Base-by-base conservation (phyloP, 192 early-diverging fungal genomes). In the Chytriomyces hyalinus region DNA sequence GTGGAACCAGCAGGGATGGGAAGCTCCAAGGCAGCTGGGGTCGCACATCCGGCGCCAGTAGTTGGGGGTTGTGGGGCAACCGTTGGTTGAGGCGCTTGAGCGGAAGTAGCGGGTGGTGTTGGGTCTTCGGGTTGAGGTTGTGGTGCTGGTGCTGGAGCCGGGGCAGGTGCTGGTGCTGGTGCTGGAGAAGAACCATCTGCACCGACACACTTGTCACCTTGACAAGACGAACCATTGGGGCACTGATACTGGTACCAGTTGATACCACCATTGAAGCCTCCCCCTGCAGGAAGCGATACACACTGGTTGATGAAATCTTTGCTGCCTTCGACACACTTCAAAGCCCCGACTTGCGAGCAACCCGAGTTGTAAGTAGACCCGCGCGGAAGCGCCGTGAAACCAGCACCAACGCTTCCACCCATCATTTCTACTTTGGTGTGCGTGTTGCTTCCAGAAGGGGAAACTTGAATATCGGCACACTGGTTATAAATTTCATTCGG, bases 401-500 rank as follows among this genome's bases (percentile, higher is more conserved):
- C 11, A 13, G 17, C 66, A 2, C 43, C 13, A 13, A 11, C 13
- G 9, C 10, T 26, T 15, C 44, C 28, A 46, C 13, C 46, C 13
- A 17, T 15, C 9, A 67, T 11, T 5, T 67, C 66, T 5, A 67
- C 66, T 46, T 47, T 48, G 9, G 9, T 28, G 45, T 67, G 66
- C 1, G 9, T 24, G 66, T 67, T 67, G 10, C 17, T 47, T 11
- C 66, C 66, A 9, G 24, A 67, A 1, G 66, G 44, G 11, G 66
- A 43, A 9, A 67, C 66, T 17, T 15, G 13, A 17, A 67, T 67
- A 67, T 65, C 63, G 10, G 63, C 63, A 26, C 63, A 65, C 11
- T 65, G 17, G 63, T n/a, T 65, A 5, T 24, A 76, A 65, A 76
- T 49, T 43, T 76, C 75, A 24, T 65, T 65, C 9, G 66, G 66